Conservation (phyloP, 2,329 filamentous ascomycete species). For the Hortaea werneckii region DNA sequence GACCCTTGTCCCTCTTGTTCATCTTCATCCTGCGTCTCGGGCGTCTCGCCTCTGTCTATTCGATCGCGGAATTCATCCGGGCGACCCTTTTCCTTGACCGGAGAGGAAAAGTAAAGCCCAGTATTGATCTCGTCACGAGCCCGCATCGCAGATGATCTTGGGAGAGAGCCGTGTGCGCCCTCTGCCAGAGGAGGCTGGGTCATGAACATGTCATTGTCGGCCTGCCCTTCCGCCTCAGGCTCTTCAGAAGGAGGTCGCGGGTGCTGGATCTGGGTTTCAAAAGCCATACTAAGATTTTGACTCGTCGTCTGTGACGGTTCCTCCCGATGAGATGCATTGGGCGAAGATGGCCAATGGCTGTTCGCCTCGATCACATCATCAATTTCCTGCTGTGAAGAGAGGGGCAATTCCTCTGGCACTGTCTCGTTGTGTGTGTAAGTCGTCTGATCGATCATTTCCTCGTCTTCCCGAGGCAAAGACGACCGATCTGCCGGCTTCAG, state of each 20-base stretch:
- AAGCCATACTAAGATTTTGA: not conserved
- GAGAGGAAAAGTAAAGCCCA: not conserved
- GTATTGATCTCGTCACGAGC: not conserved
- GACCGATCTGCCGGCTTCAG: too few relatives aligned
- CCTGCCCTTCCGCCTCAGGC: not conserved
- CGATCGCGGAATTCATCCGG: too few relatives aligned
- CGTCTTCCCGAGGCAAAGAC: not conserved
- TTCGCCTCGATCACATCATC: slow-evolving; percentile 4
- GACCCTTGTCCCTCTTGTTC: not conserved
- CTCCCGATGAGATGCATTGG: not conserved
- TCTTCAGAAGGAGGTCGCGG: not conserved
- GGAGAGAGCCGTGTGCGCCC: not conserved
- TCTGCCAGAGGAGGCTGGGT: not conserved
- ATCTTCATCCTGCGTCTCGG: not conserved
- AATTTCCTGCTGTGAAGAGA: slow-evolving; percentile 6
- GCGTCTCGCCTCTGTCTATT: not conserved
- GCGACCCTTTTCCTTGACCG: not conserved
- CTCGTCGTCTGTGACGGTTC: not conserved
- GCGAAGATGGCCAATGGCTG: slow-evolving; percentile 8
- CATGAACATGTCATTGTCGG: slow-evolving; percentile 1
- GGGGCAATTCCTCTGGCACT: not conserved
- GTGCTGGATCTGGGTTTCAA: slow-evolving; percentile 2
- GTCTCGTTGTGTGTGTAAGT: not conserved
- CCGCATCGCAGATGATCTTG: not conserved
- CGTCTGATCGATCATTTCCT: slow-evolving; percentile 1